Percentiles rank a stretch among this genome's conserved stretches.
These are phyloP conservation scores for Eucommia ulmoides DNA, from an alignment of 257 asterid species.

Conservation along the genomic window DNA sequence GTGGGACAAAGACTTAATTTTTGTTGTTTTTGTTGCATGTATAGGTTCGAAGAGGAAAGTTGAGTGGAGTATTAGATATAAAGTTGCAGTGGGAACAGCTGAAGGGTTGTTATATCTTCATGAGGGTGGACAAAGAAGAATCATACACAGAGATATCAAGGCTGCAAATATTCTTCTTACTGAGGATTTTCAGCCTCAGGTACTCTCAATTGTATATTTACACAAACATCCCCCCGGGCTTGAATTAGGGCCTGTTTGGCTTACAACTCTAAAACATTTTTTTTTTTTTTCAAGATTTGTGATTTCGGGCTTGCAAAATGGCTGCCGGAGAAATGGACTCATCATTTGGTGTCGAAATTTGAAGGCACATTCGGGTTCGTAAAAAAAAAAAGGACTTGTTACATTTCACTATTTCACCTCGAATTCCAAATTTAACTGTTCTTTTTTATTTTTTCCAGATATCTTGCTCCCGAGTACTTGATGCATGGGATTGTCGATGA, in stretches of 20 bases:
- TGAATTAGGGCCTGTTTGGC: too few species aligned
- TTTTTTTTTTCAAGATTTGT: slow-evolving; percentile 33
- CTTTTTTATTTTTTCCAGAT: slow-evolving; percentile 46
- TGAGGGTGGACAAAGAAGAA: slow-evolving; percentile 87
- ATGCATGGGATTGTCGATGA: slow-evolving; percentile 97
- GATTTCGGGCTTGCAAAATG: slow-evolving; percentile 74
- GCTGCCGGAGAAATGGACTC: slow-evolving; percentile 64
- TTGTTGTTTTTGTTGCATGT: too few species aligned
- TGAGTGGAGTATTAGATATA: slow-evolving; percentile 61
- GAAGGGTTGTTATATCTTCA: slow-evolving; percentile 80
- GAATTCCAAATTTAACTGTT: too few species aligned
- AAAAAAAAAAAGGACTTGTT: too few species aligned
- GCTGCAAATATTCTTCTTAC: slow-evolving; percentile 93
- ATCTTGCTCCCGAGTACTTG: slow-evolving; percentile 86
- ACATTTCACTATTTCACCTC: too few species aligned
- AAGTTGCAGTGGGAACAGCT: slow-evolving; percentile 75
- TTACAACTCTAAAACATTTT: too few species aligned
- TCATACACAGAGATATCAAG: slow-evolving; percentile 86
- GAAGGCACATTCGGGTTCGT: slow-evolving; percentile 70
- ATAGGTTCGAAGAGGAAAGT: slow-evolving; percentile 60
- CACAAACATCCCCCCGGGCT: background rate
- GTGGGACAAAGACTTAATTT: too few species aligned
- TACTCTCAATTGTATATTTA: slow-evolving; percentile 3
- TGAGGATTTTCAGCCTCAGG: slow-evolving; percentile 87
- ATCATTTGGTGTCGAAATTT: slow-evolving; percentile 37